phyloP scores from a whole-genome alignment of 208 protist species.

The Trichomonas gallinae region DNA sequence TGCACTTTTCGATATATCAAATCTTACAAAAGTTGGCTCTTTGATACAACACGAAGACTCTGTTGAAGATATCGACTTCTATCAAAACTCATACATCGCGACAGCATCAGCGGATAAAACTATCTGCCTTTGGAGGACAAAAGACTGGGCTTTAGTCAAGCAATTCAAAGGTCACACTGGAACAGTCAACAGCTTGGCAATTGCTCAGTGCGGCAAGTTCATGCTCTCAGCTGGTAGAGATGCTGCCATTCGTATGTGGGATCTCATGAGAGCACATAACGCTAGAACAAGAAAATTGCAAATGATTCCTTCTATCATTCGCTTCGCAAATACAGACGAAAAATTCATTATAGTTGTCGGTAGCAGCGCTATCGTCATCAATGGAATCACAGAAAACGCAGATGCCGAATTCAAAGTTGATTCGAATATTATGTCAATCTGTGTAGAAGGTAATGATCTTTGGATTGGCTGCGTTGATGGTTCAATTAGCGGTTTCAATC shows the following conservation, averaged over 20 bases:
- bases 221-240: neutral
- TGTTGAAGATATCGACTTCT: neutral
- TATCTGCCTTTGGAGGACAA: neutral
- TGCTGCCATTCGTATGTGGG: neutral
- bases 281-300: neutral
- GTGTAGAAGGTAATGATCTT: neutral
- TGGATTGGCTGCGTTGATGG: neutral
- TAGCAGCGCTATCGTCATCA: neutral
- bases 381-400: neutral
- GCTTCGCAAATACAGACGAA: neutral
- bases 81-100: neutral
- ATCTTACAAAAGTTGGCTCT: neutral
- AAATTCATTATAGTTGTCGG: neutral
- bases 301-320: neutral
- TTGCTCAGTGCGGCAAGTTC: neutral
- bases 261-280: neutral
- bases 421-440: too few species aligned
- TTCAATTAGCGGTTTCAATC: neutral
- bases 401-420: neutral
- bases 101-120: neutral
- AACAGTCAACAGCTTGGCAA: neutral
- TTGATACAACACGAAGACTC: neutral
- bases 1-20: neutral
- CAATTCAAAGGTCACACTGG: neutral
- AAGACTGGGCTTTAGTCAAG: neutral